Base-by-base conservation (phyloP, 176 grass and related monocot species). In the Ensete ventricosum region DNA sequence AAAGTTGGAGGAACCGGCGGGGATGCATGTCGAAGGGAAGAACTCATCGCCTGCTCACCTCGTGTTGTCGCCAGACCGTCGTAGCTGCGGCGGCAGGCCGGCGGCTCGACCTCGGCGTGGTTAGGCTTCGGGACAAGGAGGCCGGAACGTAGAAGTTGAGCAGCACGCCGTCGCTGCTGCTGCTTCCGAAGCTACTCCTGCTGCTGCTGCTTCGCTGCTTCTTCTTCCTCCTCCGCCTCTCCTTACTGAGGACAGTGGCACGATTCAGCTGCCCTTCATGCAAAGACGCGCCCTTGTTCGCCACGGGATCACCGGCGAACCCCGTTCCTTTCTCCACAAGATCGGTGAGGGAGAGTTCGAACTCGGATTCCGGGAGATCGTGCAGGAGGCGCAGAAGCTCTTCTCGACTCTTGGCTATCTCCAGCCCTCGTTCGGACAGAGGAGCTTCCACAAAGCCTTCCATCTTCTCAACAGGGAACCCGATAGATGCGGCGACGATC, bases 71-170 rank as follows among this genome's bases (percentile, higher is more conserved):
- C 55, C 52, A 6, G 57, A 76, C 83, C 82, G 10, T 54, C 8
- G 60, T 83, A 80, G 7, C 62, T 24, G 1, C 23, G 29, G 21
- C 8, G 1, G 54, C 34, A 22, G 73, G 71, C 0, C 65, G 66
- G 11, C 76, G 76, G 69, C 76, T 22, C 1, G 22, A 52, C 29
- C 79, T 73, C 58, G 88, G 67, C 52, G 82, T 52, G 72, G 88
- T 91, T 65, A 87, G 81, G 85, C 88, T 84, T 77, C 88, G 23
- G 5, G 73, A 73, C 67, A 91, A 82, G 43, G 81, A 71, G 1
- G 84, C 76, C 9, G 88, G 88, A 34, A 91, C 71, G 82, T 91
- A 91, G 82, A 91, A 82, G 85, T 91, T 87, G 76, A 91, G 88
- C 59, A 91, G 82, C 68, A 91, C 88, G 79, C 88, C 88, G 76